Conservation (phyloP, 2,329 filamentous ascomycete species). For the Ophiostoma novo-ulmi region DNA sequence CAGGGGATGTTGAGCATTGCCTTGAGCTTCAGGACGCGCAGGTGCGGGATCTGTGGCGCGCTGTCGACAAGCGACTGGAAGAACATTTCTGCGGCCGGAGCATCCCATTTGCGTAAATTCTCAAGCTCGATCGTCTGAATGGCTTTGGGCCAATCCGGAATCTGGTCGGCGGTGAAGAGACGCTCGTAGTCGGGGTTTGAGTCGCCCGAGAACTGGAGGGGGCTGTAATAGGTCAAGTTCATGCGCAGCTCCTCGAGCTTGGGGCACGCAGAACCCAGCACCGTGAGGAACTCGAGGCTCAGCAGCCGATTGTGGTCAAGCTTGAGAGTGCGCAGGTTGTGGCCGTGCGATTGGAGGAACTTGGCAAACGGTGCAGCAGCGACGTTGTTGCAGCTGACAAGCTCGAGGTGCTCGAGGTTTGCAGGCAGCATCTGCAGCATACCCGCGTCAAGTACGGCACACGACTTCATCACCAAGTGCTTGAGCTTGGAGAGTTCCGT, state of each 20-base stretch:
- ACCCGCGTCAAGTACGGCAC: constrained; percentile 61
- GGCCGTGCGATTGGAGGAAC: constrained; percentile 65
- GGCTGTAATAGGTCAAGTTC: constrained; percentile 73
- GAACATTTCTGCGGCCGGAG: constrained; percentile 66
- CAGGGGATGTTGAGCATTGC: constrained; percentile 75
- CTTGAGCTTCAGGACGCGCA: constrained; percentile 68
- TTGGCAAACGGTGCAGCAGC: constrained; percentile 58
- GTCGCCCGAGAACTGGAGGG: constrained; percentile 62
- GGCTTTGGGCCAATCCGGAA: constrained; percentile 71
- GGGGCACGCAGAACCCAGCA: constrained; percentile 63
- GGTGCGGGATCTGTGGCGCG: constrained; percentile 58
- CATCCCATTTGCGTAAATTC: constrained; percentile 70
- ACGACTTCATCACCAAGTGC: constrained; percentile 69
- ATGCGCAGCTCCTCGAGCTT: constrained; percentile 65
- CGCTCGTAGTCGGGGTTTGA: constrained; percentile 69
- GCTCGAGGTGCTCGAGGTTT: constrained; percentile 60
- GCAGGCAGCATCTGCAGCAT: constrained; percentile 65
- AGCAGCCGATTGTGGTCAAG: constrained; percentile 76
- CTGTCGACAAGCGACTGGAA: constrained; percentile 72
- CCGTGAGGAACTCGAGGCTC: constrained; percentile 66
- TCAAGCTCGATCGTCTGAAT: constrained; percentile 69
- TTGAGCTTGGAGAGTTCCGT: constrained; percentile 56
- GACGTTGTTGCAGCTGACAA: constrained; percentile 75
- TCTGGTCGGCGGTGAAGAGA: constrained; percentile 57
- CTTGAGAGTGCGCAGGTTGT: constrained; percentile 59